Evolutionary conservation across 2,329 filamentous ascomycete genomes (phyloP).

Genomic region (Bretziella fagacearum): DNA sequence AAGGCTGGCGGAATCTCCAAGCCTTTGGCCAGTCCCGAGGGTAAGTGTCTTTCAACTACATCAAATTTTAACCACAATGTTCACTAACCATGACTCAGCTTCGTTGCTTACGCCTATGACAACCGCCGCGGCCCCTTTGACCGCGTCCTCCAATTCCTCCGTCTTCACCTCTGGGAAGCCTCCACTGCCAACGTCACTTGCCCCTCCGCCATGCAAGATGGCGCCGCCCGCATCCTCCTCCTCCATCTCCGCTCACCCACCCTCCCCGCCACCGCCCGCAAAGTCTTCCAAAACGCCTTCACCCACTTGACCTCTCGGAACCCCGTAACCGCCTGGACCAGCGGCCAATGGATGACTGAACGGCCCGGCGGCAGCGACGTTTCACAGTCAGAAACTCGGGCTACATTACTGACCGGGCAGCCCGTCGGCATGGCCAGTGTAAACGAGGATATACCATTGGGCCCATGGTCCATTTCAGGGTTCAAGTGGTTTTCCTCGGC

Average conservation of each 20-base stretch:
- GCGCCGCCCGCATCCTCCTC: conserved; percentile 36
- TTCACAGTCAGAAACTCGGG: conserved; percentile 47
- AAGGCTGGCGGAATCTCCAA: conserved; percentile 49
- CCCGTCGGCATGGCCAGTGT: background rate
- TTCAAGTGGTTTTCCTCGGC: conserved; percentile 60
- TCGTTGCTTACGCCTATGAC: conserved; percentile 45
- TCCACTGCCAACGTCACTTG: conserved; percentile 46
- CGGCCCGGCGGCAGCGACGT: conserved; percentile 53
- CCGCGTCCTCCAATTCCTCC: conserved; percentile 42
- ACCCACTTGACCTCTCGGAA: conserved; percentile 37
- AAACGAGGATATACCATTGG: conserved; percentile 24
- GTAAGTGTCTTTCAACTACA: conserved; percentile 16
- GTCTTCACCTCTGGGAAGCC: conserved; percentile 39
- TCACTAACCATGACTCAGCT: conserved; percentile 19
- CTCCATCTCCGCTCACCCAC: conserved; percentile 24
- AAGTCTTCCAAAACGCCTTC: conserved; percentile 36
- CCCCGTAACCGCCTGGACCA: conserved; percentile 41
- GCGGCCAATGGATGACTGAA: conserved; percentile 66
- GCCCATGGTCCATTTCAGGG: conserved; percentile 43
- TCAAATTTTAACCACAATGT: background rate
- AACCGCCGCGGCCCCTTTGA: conserved; percentile 32
- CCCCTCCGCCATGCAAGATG: conserved; percentile 50
- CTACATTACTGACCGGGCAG: conserved; percentile 19
- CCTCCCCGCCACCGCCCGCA: conserved; percentile 21
- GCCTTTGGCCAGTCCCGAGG: conserved; percentile 41